phyloP scores from a whole-genome alignment of 768 basidiomycete genomes.

The Boletus coccyginus region DNA sequence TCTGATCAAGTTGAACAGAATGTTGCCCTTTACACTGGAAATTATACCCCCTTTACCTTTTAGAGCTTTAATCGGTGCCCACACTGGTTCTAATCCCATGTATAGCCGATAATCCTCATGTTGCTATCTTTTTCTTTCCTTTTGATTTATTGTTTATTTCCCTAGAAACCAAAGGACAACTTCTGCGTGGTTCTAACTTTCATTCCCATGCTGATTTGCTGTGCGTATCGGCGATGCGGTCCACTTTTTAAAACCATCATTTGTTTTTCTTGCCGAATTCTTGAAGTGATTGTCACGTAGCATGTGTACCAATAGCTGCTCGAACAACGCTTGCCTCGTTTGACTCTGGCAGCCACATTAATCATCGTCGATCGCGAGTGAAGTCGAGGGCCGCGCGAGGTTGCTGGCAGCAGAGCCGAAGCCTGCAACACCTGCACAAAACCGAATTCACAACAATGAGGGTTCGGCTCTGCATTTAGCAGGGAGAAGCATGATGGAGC shows the following conservation, averaged over 20 bases:
- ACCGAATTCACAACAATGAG: too few species aligned
- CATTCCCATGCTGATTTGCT: constrained; percentile 12
- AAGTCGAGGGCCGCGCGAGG: too few species aligned
- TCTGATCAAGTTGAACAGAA: background rate
- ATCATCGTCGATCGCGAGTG: too few species aligned
- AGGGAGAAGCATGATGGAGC: too few species aligned
- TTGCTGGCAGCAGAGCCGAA: too few species aligned
- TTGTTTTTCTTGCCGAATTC: background rate
- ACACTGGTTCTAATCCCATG: constrained; percentile 4
- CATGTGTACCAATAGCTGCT: constrained; percentile 11
- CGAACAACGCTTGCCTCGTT: background rate
- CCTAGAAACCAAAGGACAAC: background rate
- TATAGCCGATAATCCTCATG: constrained; percentile 11
- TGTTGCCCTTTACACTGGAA: background rate
- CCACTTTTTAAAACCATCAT: background rate
- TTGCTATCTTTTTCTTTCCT: constrained; percentile 3
- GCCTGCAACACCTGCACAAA: too few species aligned
- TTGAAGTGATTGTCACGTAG: constrained; percentile 3
- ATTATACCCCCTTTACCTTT: constrained; percentile 6
- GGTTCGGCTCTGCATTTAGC: too few species aligned
- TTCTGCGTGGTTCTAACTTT: background rate
- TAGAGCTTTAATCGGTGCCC: background rate
- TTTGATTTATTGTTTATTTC: constrained; percentile 1
- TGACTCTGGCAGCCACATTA: too few species aligned
- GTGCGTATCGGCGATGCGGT: constrained; percentile 14